Conservation (phyloP, 2,329 filamentous ascomycete genomes). For the Madurella fahalii region DNA sequence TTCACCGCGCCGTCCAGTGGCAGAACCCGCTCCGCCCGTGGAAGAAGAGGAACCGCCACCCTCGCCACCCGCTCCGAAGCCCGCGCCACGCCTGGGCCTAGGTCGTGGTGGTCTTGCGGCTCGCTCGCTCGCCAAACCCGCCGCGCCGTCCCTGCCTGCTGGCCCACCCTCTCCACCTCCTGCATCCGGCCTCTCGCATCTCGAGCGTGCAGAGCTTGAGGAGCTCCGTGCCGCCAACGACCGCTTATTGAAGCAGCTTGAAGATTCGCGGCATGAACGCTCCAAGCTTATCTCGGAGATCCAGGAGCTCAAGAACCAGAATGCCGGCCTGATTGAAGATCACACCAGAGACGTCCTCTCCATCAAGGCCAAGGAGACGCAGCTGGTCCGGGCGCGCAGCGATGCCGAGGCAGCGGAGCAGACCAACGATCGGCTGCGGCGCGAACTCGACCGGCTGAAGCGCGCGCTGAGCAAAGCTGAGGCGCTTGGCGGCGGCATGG, state of each 20-base stretch:
- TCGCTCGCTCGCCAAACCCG: constrained; percentile 76
- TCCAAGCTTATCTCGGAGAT: constrained; percentile 80
- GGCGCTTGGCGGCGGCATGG: constrained; percentile 38
- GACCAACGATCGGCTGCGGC: constrained; percentile 74
- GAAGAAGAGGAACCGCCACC: constrained; percentile 47
- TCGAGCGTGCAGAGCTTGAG: constrained; percentile 90
- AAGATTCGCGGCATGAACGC: constrained; percentile 79
- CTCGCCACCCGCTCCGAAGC: constrained; percentile 46
- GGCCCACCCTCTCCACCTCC: constrained; percentile 55
- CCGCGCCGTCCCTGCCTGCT: constrained; percentile 45
- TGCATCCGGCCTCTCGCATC: constrained; percentile 62
- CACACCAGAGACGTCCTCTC: constrained; percentile 92
- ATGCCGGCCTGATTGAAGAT: constrained; percentile 93
- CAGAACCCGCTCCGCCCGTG: constrained; percentile 47
- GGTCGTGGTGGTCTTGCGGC: constrained; percentile 81
- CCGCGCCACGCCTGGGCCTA: constrained; percentile 60
- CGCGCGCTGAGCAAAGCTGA: constrained; percentile 68
- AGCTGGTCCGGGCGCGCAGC: constrained; percentile 84
- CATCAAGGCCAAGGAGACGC: constrained; percentile 97
- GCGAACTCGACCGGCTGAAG: constrained; percentile 91
- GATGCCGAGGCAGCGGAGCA: constrained; percentile 88
- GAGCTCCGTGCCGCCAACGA: constrained; percentile 84
- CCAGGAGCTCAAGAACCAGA: constrained; percentile 92
- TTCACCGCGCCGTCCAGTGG: constrained; percentile 50
- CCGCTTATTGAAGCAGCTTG: constrained; percentile 65